A percentile compares a stretch with the other conserved stretches of the same genome.
Conservation (phyloP, 805 yeast genomes). For the Wickerhamomyces xylosicus region DNA sequence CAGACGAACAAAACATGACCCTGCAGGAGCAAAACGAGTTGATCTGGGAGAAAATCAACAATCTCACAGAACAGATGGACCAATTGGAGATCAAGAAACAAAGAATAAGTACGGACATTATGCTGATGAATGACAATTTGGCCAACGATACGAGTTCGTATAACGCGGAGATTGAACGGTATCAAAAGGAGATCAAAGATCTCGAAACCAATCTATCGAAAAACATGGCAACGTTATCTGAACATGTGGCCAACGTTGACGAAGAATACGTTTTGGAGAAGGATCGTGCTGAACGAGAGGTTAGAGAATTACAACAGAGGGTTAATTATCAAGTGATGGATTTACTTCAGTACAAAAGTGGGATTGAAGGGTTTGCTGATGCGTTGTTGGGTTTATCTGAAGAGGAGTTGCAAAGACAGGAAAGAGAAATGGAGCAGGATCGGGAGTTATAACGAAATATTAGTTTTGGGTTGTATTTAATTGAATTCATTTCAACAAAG, state of each 20-base stretch:
- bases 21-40: conserved; percentile 51
- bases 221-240: neutral
- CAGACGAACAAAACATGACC: conserved; percentile 47
- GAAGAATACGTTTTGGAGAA: neutral
- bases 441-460: too few relatives aligned
- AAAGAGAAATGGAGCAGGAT: conserved; percentile 1
- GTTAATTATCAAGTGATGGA: neutral
- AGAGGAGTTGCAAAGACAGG: neutral
- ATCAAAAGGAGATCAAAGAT: conserved; percentile 35
- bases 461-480: neutral
- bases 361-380: neutral
- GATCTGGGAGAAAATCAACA: conserved; percentile 41
- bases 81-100: conserved; percentile 46
- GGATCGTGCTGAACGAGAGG: neutral
- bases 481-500: too few relatives aligned
- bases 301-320: neutral
- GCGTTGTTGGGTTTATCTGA: neutral
- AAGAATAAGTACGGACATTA: conserved; percentile 40
- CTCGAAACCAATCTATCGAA: neutral
- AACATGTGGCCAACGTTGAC: neutral
- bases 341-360: neutral
- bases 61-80: conserved; percentile 47
- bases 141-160: conserved; percentile 40
- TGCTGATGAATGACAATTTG: conserved; percentile 45
- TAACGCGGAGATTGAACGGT: conserved; percentile 54